Percentiles rank a stretch among this genome's conserved stretches.
phyloP scores from a whole-genome alignment of 352 stramenopile genomes.

The Saprolegnia diclina region DNA sequence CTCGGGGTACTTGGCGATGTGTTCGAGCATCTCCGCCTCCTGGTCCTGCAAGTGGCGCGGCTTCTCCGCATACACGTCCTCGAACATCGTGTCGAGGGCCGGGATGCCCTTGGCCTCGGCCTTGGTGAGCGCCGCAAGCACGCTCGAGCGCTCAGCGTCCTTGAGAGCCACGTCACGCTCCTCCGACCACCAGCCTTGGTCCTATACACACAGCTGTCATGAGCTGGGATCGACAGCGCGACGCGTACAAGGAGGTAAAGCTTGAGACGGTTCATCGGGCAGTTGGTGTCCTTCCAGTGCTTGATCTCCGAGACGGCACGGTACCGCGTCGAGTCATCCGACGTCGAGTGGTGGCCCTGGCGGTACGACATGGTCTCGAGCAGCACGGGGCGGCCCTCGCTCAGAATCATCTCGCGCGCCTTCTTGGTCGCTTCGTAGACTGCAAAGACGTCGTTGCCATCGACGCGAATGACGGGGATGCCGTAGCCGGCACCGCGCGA shows the following conservation, averaged over 20 bases:
- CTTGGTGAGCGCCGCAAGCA: constrained; percentile 73
- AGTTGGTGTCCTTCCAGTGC: constrained; percentile 81
- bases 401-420: constrained; percentile 87
- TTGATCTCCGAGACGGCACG: constrained; percentile 90
- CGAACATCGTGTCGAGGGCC: constrained; percentile 89
- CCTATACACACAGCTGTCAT: constrained; percentile 31
- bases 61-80: constrained; percentile 96
- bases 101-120: constrained; percentile 90
- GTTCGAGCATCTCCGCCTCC: constrained; percentile 87
- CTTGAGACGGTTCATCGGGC: constrained; percentile 89
- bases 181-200: constrained; percentile 84
- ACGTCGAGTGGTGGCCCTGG: constrained; percentile 97
- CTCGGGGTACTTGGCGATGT: constrained; percentile 91
- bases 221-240: constrained; percentile 1
- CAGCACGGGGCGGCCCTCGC: constrained; percentile 88
- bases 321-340: constrained; percentile 97
- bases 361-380: constrained; percentile 99
- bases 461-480: constrained; percentile 95
- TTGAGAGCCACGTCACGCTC: constrained; percentile 75
- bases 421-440: constrained; percentile 89
- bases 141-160: constrained; percentile 84
- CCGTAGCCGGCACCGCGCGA: constrained; percentile 92
- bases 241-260: constrained; percentile 81
- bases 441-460: constrained; percentile 97
- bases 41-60: constrained; percentile 91